phyloP scores from a whole-genome alignment of 2,329 filamentous ascomycete genomes.

The Pseudomassariella vexata region DNA sequence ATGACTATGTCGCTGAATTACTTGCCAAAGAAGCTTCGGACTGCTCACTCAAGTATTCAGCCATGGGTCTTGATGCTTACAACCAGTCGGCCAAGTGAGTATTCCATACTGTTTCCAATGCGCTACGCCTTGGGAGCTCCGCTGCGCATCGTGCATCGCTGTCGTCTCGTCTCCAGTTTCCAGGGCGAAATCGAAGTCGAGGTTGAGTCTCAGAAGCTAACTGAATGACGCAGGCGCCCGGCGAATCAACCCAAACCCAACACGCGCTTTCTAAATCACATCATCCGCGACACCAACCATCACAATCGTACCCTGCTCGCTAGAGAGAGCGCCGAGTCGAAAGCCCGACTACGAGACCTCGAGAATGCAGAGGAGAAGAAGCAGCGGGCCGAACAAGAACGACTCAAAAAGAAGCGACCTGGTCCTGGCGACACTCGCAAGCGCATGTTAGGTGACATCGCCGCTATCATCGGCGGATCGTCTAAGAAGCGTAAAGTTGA shows the following conservation, averaged over 20 bases:
- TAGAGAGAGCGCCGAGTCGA: constrained; percentile 76
- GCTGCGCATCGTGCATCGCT: background rate
- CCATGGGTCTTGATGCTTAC: constrained; percentile 66
- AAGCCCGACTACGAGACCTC: constrained; percentile 61
- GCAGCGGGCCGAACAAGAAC: constrained; percentile 23
- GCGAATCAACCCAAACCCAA: constrained; percentile 78
- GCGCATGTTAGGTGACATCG: constrained; percentile 55
- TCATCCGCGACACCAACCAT: constrained; percentile 79
- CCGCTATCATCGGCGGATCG: constrained; percentile 47
- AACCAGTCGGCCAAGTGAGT: constrained; percentile 38
- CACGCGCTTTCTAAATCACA: constrained; percentile 79
- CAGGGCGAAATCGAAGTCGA: too few species aligned
- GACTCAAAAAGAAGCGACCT: constrained; percentile 34
- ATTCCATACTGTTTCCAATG: constrained; percentile 1
- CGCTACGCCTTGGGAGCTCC: background rate
- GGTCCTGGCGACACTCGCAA: constrained; percentile 45
- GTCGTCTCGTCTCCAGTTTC: constrained; percentile 6
- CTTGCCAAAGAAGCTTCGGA: constrained; percentile 74
- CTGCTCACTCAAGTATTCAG: constrained; percentile 67
- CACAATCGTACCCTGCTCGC: constrained; percentile 85
- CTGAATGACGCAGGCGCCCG: constrained; percentile 39
- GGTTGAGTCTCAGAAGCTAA: too few species aligned
- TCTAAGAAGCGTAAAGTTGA: constrained; percentile 28
- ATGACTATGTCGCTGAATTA: constrained; percentile 76
- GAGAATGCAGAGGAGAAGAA: constrained; percentile 41